Evolutionary conservation across 2,329 filamentous ascomycete species (phyloP), one percentile per base, ranked within the genome.

Genomic region (Penicillium corylophilum): DNA sequence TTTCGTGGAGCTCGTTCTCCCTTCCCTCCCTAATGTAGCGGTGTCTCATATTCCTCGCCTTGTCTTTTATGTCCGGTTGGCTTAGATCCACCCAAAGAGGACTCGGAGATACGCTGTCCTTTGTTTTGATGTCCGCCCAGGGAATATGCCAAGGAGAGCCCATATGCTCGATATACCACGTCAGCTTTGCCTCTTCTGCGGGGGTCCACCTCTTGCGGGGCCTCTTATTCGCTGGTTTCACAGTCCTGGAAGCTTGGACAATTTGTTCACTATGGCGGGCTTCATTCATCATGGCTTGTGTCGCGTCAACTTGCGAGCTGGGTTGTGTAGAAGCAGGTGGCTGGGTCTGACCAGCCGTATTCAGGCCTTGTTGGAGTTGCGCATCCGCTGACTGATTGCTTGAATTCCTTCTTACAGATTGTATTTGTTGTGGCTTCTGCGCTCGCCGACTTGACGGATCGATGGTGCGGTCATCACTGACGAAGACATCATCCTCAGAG

Each of bases 21-120:
- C 26, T 28, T 28, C 18, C 20, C 8, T 42, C 39, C 38, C 73
- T 74, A 3, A 78, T 47, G 46, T 63, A 74, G 7, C 67, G 67
- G 36, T 74, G 67, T 61, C 79, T 81, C 51, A 84, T 65, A 53
- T 82, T 82, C 45, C 82, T 72, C 4, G 80, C 81, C 53, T 76
- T 77, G 55, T 82, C 79, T 57, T 81, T 82, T 8, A 28, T 28
- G 26, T 28, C 7, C 84, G 54, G 40, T 81, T 78, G 2, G 82
- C 79, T 53, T 84, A 5, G 66, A 71, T 2, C 82, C 72, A 2
- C 59, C 54, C 4, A 48, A 50, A 16, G 81, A 61, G 26, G 26
- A 10, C 12, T 28, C 38, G 66, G 44, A 2, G 65, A 65, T 10
- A 67, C 62, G 29, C 67, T 66, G 44, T 68, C 42, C 46, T 60